These are phyloP conservation scores for Euphorbia lathyris DNA, from an alignment of 345 rosid genomes.

Conservation along the genomic window DNA sequence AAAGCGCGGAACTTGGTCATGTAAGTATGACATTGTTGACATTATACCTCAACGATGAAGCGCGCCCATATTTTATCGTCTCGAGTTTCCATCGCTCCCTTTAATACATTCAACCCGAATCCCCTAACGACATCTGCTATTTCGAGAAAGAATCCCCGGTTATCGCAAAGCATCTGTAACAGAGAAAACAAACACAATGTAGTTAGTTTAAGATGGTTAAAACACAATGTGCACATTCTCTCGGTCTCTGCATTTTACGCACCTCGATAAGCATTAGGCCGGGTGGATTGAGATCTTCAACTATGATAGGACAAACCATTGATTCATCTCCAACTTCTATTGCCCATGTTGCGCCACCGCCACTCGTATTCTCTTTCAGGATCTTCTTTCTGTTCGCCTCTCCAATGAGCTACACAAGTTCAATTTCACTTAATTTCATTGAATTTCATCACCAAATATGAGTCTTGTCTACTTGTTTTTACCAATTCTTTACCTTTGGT, in stretches of 20 bases:
- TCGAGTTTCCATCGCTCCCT: constrained; percentile 73
- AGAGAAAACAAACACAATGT: background rate
- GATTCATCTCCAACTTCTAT: constrained; percentile 66
- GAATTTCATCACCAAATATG: constrained; percentile 9
- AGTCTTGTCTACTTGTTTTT: background rate
- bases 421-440: constrained; percentile 15
- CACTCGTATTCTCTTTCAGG: constrained; percentile 26
- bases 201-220: background rate
- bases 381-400: constrained; percentile 29
- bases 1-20: background rate
- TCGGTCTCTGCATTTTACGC: constrained; percentile 10
- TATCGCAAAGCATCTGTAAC: constrained; percentile 81
- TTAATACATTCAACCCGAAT: constrained; percentile 68
- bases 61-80: constrained; percentile 70
- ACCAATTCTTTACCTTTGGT: constrained; percentile 51
- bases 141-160: constrained; percentile 73
- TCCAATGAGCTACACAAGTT: constrained; percentile 34
- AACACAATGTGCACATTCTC: background rate
- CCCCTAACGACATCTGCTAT: constrained; percentile 68
- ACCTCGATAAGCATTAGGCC: constrained; percentile 94
- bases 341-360: constrained; percentile 81
- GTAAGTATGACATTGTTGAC: background rate
- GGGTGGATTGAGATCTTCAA: constrained; percentile 64
- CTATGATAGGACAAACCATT: constrained; percentile 72
- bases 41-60: constrained; percentile 73